Evolutionary conservation across 768 basidiomycete genomes (phyloP).

Genomic region (Suillus hirtellus): DNA sequence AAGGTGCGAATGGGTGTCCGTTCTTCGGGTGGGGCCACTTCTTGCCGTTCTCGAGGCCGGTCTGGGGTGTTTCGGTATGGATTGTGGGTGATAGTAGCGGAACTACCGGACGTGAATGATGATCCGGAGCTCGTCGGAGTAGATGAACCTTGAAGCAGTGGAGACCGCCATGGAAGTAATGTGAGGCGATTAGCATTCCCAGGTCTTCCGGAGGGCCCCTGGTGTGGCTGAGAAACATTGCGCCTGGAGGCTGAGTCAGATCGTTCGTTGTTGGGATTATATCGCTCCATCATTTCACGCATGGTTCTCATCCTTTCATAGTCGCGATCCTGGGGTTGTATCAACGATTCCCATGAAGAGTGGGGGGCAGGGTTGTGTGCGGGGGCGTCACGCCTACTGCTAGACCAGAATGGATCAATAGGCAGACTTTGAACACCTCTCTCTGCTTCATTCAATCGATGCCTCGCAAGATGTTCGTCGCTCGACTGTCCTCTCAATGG

Average conservation of each 20-base stretch:
- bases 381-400: background rate
- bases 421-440: conserved; percentile 3
- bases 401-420: conserved; percentile 3
- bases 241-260: conserved; percentile 4
- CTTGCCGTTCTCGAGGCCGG: conserved; percentile 5
- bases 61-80: background rate
- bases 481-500: background rate
- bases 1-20: conserved; percentile 7
- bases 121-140: background rate
- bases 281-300: conserved; percentile 6
- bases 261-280: conserved; percentile 1
- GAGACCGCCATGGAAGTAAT: conserved; percentile 8
- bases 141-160: background rate
- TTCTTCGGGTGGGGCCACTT: conserved; percentile 5
- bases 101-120: background rate
- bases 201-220: background rate
- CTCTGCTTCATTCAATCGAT: conserved; percentile 1
- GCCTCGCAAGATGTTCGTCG: conserved; percentile 1
- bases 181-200: conserved; percentile 1
- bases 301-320: conserved; percentile 3
- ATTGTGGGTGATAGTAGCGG: background rate
- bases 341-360: background rate
- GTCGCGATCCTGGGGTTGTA: background rate
- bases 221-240: background rate
- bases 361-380: background rate